Evolutionary conservation across 345 rosid genomes (phyloP).

Genomic region (Gossypium stocksii): DNA sequence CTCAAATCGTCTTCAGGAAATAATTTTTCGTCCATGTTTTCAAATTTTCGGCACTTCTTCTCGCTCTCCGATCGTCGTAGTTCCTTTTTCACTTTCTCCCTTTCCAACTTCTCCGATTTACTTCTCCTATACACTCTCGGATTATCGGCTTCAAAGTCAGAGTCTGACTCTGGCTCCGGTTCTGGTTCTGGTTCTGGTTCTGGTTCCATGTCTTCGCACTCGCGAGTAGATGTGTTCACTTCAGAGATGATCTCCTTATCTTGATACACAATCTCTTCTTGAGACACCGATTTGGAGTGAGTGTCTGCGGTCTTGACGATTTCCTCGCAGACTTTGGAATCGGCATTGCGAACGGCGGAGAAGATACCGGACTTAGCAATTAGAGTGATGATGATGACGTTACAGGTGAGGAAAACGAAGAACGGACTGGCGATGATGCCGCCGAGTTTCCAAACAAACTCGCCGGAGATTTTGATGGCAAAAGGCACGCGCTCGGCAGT

Average conservation of each 20-base stretch:
- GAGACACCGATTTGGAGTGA: slow-evolving; percentile 13
- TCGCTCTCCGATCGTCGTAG: slow-evolving; percentile 54
- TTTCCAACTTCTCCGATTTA: slow-evolving; percentile 31
- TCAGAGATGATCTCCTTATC: slow-evolving; percentile 51
- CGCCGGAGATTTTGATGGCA: slow-evolving; percentile 36
- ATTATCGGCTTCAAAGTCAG: slow-evolving; percentile 15
- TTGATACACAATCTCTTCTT: slow-evolving; percentile 29
- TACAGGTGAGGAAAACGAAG: slow-evolving; percentile 59
- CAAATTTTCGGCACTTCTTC: slow-evolving; percentile 21
- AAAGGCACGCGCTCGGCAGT: slow-evolving; percentile 47
- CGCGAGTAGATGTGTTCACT: slow-evolving; percentile 13
- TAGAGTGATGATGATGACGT: slow-evolving; percentile 54
- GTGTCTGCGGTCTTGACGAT: slow-evolving; percentile 31
- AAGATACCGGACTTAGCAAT: slow-evolving; percentile 43
- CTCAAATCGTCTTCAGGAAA: slow-evolving; percentile 46
- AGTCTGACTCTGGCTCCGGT: neutral
- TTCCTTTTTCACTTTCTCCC: slow-evolving; percentile 13
- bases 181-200: slow-evolving; percentile 1
- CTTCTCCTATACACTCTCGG: slow-evolving; percentile 29
- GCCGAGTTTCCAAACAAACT: slow-evolving; percentile 35
- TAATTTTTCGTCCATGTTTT: slow-evolving; percentile 2
- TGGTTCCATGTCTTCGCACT: slow-evolving; percentile 2
- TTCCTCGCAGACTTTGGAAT: slow-evolving; percentile 32
- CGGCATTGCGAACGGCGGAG: slow-evolving; percentile 25
- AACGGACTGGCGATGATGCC: slow-evolving; percentile 43